Percentiles rank a stretch among this genome's conserved stretches.
phyloP scores from a whole-genome alignment of 805 yeast genomes.

The Scheffersomyces stipitis region DNA sequence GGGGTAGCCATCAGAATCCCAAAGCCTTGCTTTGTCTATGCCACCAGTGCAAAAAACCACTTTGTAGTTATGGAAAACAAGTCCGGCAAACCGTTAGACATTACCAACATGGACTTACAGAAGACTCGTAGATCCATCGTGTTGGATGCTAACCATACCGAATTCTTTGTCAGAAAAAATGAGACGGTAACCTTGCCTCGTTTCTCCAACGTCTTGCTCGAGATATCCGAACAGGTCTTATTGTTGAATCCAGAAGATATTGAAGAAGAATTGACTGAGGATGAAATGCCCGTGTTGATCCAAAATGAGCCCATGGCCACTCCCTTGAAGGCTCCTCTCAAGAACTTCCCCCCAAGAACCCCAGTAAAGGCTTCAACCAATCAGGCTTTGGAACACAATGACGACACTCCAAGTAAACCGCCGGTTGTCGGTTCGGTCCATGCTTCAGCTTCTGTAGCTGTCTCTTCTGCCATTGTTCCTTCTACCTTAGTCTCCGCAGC shows the following conservation, averaged over 20 bases:
- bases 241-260: conserved; percentile 49
- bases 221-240: conserved; percentile 66
- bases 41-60: conserved; percentile 17
- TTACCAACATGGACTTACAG: conserved; percentile 11
- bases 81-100: conserved; percentile 19
- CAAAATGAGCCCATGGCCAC: conserved; percentile 2
- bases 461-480: neutral
- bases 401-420: conserved; percentile 8
- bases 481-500: neutral
- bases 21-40: conserved; percentile 32
- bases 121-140: conserved; percentile 36
- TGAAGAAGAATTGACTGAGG: conserved; percentile 47
- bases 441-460: neutral
- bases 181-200: conserved; percentile 69
- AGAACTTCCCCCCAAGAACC: conserved; percentile 4
- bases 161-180: conserved; percentile 56
- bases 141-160: conserved; percentile 44
- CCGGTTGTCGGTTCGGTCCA: neutral
- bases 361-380: conserved; percentile 2
- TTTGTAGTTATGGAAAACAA: conserved; percentile 22
- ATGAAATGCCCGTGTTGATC: conserved; percentile 31
- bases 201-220: conserved; percentile 60
- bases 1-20: conserved; percentile 75
- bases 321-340: conserved; percentile 5
- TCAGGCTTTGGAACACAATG: conserved; percentile 2